Conservation (phyloP, 2,329 filamentous ascomycete genomes). For the Talaromyces sp. region DNA sequence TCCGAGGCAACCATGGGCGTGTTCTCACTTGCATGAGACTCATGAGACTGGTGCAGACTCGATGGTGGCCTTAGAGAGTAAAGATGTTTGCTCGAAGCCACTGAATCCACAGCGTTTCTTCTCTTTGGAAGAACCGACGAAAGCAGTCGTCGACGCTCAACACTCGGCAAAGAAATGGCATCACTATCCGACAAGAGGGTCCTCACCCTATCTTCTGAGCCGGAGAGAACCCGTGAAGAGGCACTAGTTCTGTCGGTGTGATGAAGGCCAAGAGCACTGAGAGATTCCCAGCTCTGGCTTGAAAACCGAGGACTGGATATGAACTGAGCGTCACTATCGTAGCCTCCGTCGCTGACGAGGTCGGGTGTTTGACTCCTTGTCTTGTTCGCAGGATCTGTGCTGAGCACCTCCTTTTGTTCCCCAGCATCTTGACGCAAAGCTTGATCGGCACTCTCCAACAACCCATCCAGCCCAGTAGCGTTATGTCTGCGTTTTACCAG, state of each 20-base stretch:
- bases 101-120: not conserved
- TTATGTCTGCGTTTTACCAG: constrained; percentile 1
- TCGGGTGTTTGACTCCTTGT: constrained; percentile 13
- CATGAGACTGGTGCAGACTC: not conserved
- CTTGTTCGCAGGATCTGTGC: not conserved
- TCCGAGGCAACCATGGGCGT: not conserved
- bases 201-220: not conserved
- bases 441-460: not conserved
- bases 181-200: not conserved
- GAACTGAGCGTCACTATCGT: constrained; percentile 38
- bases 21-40: not conserved
- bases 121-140: constrained; percentile 4
- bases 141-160: not conserved
- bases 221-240: constrained; percentile 7
- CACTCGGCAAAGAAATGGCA: not conserved
- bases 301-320: constrained; percentile 28
- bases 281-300: constrained; percentile 11
- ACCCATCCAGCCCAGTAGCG: not conserved
- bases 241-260: constrained; percentile 5
- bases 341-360: constrained; percentile 32
- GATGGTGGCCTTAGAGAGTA: not conserved
- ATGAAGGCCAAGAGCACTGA: not conserved
- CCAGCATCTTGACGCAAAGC: not conserved
- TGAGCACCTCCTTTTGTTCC: not conserved
- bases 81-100: not conserved